Conservation (phyloP, 441 rosid species). For the Rhodomyrtus psidioides region DNA sequence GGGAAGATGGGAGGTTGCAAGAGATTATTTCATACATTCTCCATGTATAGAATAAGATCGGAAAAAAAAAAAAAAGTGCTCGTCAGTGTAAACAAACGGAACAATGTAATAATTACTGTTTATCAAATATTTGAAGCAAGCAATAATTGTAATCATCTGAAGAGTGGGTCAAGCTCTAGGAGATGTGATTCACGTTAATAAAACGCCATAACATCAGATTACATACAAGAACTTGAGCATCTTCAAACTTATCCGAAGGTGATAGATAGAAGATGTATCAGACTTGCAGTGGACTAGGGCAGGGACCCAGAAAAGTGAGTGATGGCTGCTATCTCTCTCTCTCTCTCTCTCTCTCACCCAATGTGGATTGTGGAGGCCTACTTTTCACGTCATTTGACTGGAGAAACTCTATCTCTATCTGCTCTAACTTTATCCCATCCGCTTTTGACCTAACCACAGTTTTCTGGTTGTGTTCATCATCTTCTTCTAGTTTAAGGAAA, state of each 20-base stretch:
- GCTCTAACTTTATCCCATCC: neutral
- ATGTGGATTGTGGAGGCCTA: neutral
- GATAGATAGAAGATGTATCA: neutral
- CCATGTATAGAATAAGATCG: neutral
- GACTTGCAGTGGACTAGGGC: neutral
- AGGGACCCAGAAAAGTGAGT: constrained; percentile 1
- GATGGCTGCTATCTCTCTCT: neutral
- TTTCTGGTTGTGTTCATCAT: neutral
- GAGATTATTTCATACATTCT: neutral
- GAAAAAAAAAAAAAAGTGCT: neutral
- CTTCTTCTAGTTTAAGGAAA: neutral
- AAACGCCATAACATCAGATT: neutral
- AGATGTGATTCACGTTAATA: neutral
- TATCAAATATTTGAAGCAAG: neutral
- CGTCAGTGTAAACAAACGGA: neutral
- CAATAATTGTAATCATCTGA: neutral
- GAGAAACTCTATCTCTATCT: neutral
- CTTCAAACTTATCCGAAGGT: neutral
- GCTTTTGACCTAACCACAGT: constrained; percentile 4
- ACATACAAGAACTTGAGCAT: neutral
- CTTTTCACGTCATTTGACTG: constrained; percentile 4
- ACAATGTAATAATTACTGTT: neutral
- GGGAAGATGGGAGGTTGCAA: neutral
- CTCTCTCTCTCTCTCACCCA: neutral
- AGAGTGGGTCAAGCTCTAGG: neutral